These are phyloP conservation scores for Urochloa ruziziensis DNA, from an alignment of 176 grass and related monocot species.

Conservation along the genomic window DNA sequence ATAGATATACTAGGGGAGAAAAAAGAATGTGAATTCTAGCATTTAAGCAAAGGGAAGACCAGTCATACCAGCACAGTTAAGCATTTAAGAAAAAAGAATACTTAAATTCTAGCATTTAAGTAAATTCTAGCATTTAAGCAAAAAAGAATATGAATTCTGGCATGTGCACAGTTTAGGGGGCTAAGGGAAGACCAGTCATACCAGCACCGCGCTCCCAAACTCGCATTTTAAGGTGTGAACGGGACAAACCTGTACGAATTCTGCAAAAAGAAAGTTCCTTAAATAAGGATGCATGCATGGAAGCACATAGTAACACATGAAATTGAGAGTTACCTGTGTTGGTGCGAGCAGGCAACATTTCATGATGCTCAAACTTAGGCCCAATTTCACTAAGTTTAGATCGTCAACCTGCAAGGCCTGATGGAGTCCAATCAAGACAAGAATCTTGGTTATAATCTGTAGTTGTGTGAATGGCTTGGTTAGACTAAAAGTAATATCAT, in stretches of 20 bases:
- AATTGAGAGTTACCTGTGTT: constrained; percentile 73
- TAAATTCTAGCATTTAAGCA: neutral
- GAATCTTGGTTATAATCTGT: neutral
- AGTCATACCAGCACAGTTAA: too few species aligned
- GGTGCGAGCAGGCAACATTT: constrained; percentile 92
- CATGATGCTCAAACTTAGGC: constrained; percentile 96
- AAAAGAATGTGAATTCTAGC: too few species aligned
- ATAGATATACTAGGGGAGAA: neutral
- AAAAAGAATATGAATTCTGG: too few species aligned
- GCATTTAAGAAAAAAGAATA: too few species aligned
- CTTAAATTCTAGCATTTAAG: too few species aligned
- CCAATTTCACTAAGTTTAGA: constrained; percentile 79
- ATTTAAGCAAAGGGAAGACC: neutral
- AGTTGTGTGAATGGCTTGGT: neutral
- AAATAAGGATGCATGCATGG: constrained; percentile 22
- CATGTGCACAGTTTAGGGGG: neutral
- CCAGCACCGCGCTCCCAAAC: constrained; percentile 99
- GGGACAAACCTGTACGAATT: constrained; percentile 91
- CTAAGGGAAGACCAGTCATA: constrained; percentile 43
- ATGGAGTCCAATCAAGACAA: constrained; percentile 27
- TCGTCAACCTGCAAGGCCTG: constrained; percentile 72
- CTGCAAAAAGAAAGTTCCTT: constrained; percentile 47
- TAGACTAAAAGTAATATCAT: neutral
- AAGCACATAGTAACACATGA: constrained; percentile 10
- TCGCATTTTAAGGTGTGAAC: constrained; percentile 95